Evolutionary conservation across 2,329 filamentous ascomycete genomes (phyloP).

Genomic region (Blastomyces percursus): DNA sequence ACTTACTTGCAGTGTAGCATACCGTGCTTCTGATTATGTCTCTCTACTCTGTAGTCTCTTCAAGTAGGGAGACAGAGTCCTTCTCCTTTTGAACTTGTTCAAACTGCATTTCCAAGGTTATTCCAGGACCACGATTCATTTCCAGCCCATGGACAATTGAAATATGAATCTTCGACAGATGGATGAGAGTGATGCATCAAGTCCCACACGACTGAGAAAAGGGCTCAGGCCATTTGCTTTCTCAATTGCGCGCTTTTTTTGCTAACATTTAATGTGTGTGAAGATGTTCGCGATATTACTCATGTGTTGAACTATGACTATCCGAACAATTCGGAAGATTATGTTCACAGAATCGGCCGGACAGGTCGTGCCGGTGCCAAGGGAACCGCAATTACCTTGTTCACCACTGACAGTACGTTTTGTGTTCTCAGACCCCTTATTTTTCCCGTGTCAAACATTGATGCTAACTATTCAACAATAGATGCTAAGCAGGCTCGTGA

Average conservation of each 20-base stretch:
- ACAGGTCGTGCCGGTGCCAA: slow-evolving; percentile 67
- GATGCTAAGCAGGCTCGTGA: slow-evolving; percentile 94
- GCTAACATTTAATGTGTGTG: slow-evolving; percentile 61
- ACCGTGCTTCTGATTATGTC: slow-evolving; percentile 67
- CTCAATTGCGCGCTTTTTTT: slow-evolving; percentile 45
- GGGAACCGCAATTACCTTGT: slow-evolving; percentile 95
- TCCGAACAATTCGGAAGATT: slow-evolving; percentile 76
- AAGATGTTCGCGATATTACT: slow-evolving; percentile 99
- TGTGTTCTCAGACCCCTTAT: not conserved
- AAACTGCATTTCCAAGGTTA: slow-evolving; percentile 65
- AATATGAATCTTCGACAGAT: slow-evolving; percentile 35
- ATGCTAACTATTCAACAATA: slow-evolving; percentile 27
- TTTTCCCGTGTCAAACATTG: not conserved
- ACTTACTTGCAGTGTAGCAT: slow-evolving; percentile 61
- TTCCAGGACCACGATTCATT: slow-evolving; percentile 53
- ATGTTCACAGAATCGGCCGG: slow-evolving; percentile 58
- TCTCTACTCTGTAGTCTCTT: slow-evolving; percentile 52
- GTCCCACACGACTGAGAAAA: slow-evolving; percentile 50
- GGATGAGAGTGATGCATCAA: slow-evolving; percentile 50
- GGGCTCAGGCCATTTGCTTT: slow-evolving; percentile 39
- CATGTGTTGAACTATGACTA: slow-evolving; percentile 99
- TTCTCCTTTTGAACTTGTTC: slow-evolving; percentile 66
- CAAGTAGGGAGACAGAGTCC: slow-evolving; percentile 65
- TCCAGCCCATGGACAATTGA: slow-evolving; percentile 42
- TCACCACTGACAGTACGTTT: slow-evolving; percentile 95